Evolutionary conservation across 768 basidiomycete genomes (phyloP), one percentile per base, ranked within the genome.

Genomic region (Pleurotus citrinopileatus): DNA sequence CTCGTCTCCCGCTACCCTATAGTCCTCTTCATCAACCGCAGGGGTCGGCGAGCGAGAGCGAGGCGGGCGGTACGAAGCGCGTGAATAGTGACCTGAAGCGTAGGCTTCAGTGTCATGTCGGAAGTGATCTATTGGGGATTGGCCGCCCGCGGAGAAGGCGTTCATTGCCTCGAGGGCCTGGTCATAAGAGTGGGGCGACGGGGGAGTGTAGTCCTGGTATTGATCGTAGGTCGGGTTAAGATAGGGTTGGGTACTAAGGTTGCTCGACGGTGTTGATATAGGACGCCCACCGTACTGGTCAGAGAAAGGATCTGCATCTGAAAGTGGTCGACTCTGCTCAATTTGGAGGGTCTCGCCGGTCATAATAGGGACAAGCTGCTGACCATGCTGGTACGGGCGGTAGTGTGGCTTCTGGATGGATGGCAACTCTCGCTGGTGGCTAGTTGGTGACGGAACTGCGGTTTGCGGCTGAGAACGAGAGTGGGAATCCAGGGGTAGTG

Each of bases 11-110:
- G 80, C 76, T 17, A 86, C 73, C 55, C 74, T 76, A 57, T 87
- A 89, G 60, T 84, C 86, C 58, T 89, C 87, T 34, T 88, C 87
- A 47, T 88, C 87, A 3, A 78, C 78, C 7, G 83, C 82, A 8
- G 89, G 88, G 3, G 89, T 90, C 0, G 89, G 87, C 2, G 89
- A 91, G 20, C 88, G 82, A 17, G 88, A 90, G 44, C 86, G 80
- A 26, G 85, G 77, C 2, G 76, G 73, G 4, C 67, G 70, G 59
- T 75, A 78, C 1, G 74, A 68, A 27, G 77, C 68, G 9, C 79
- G 79, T 5, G 80, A 71, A 59, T 76, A 70, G 53, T 76, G 75
- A 5, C 84, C 87, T 0, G 87, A 86, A 7, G 88, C 76, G 58
- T 85, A 90, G 2, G 84, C 86, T 60, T 87, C 87, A 0, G 80